Conservation (phyloP, 805 yeast species). For the Candida schatavii region DNA sequence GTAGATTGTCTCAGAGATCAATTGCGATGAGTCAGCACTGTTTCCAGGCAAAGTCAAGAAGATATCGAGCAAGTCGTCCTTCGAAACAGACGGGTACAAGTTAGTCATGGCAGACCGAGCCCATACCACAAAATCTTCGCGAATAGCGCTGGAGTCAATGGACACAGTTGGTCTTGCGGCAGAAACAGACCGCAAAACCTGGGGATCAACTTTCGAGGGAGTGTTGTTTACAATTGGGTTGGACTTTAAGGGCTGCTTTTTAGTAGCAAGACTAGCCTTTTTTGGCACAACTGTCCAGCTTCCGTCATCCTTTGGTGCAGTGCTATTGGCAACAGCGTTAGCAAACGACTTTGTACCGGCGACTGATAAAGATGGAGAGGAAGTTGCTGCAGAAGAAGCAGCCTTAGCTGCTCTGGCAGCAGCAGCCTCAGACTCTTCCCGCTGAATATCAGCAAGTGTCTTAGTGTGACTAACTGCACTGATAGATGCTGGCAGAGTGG, state of each 20-base stretch:
- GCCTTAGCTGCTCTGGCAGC: constrained; percentile 18
- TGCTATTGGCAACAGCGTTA: constrained; percentile 27
- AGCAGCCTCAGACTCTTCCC: constrained; percentile 50
- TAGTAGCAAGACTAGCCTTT: constrained; percentile 29
- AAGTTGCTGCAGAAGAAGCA: constrained; percentile 18
- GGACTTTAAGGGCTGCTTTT: constrained; percentile 34
- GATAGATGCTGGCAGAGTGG: constrained; percentile 19
- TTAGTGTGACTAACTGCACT: constrained; percentile 35
- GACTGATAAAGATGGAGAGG: constrained; percentile 3
- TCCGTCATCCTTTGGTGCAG: constrained; percentile 23
- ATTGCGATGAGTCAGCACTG: constrained; percentile 69
- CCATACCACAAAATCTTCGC: constrained; percentile 69
- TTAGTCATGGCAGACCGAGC: constrained; percentile 63
- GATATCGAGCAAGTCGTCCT: constrained; percentile 75
- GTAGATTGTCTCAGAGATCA: constrained; percentile 89
- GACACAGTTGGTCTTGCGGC: constrained; percentile 22
- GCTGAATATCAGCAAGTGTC: constrained; percentile 60
- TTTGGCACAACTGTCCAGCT: constrained; percentile 42
- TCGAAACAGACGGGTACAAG: constrained; percentile 71
- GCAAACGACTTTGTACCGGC: constrained; percentile 28
- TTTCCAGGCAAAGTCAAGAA: constrained; percentile 73
- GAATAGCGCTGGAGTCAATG: constrained; percentile 22
- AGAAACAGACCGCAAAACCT: constrained; percentile 35
- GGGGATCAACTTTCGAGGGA: constrained; percentile 28
- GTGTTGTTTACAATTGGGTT: constrained; percentile 14